These are phyloP conservation scores for Fusarium domesticum DNA, from an alignment of 2,329 filamentous ascomycete species.

Conservation along the genomic window DNA sequence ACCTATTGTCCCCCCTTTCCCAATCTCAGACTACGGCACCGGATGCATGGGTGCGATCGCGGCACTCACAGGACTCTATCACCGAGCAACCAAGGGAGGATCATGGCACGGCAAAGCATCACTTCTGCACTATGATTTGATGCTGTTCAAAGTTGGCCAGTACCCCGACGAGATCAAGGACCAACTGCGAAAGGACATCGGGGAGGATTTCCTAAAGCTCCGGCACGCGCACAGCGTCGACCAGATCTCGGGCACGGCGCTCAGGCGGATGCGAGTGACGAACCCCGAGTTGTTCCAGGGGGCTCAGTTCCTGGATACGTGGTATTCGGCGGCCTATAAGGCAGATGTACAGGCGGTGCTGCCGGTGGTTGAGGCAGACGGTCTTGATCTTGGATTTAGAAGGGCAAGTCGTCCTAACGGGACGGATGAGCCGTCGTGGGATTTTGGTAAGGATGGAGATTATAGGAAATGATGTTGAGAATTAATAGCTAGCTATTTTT, in stretches of 20 bases:
- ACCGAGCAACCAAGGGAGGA: conserved; percentile 60
- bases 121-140: conserved; percentile 65
- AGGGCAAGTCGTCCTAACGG: conserved; percentile 48
- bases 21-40: conserved; percentile 66
- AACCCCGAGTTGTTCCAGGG: conserved; percentile 18
- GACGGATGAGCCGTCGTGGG: conserved; percentile 56
- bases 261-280: conserved; percentile 39
- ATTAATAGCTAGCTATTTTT: background rate
- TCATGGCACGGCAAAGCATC: conserved; percentile 64
- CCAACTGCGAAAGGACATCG: conserved; percentile 46
- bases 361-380: conserved; percentile 45
- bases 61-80: conserved; percentile 61
- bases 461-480: conserved; percentile 1
- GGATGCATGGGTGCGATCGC: conserved; percentile 69
- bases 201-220: conserved; percentile 53
- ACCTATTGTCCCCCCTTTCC: conserved; percentile 64
- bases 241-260: conserved; percentile 58
- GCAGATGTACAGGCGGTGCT: conserved; percentile 39
- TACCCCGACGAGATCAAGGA: conserved; percentile 54
- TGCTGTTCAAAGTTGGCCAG: conserved; percentile 59
- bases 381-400: conserved; percentile 44
- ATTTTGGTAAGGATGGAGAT: conserved; percentile 35
- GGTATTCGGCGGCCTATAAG: conserved; percentile 21
- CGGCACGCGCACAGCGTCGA: conserved; percentile 63
- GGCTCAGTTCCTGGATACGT: conserved; percentile 15